Evolutionary conservation across 108 stramenopile species (phyloP).

Genomic region (Nitzschia sp.): DNA sequence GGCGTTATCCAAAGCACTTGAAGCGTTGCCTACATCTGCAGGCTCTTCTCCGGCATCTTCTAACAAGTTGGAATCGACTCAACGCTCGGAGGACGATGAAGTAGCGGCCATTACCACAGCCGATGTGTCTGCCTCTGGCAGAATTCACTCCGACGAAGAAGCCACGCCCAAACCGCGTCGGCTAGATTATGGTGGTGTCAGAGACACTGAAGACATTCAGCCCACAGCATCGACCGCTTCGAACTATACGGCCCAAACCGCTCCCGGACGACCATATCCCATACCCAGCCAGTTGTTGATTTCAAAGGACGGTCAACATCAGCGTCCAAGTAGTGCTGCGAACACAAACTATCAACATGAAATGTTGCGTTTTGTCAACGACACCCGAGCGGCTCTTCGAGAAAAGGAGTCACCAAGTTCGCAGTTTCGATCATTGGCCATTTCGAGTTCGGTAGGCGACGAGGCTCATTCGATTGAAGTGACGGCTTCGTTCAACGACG

Average conservation of each 20-base stretch:
- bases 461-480: neutral
- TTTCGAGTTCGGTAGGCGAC: neutral
- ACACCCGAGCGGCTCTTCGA: slow-evolving; percentile 32
- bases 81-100: slow-evolving; percentile 26
- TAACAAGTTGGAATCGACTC: neutral
- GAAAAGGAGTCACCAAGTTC: no score
- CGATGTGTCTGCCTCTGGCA: neutral
- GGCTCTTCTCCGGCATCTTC: neutral
- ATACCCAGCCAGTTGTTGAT: neutral
- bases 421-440: slow-evolving; percentile 1
- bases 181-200: slow-evolving; percentile 16
- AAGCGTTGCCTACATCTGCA: neutral
- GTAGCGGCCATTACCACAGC: slow-evolving; percentile 27
- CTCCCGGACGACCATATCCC: neutral
- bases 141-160: neutral
- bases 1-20: neutral
- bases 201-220: neutral
- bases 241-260: neutral
- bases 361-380: slow-evolving; percentile 28
- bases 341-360: slow-evolving; percentile 5
- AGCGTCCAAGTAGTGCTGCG: neutral
- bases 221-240: neutral
- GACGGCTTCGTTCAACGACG: neutral
- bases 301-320: neutral
- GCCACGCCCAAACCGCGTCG: slow-evolving; percentile 12